Base-by-base conservation (phyloP, 768 basidiomycete genomes). In the Chalciporus chontae region DNA sequence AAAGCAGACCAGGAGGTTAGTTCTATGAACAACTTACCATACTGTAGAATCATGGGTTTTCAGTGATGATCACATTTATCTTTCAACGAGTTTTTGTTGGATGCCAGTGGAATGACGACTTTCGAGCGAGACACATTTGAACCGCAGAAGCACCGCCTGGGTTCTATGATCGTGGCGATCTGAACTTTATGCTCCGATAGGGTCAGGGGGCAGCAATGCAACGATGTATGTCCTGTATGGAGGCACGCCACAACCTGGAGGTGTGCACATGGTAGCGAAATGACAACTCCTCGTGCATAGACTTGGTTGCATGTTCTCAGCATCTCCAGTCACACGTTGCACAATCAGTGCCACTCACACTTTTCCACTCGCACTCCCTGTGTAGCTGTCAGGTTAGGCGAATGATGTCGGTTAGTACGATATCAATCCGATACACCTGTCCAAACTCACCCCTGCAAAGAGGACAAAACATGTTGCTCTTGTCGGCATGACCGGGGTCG, bases 401-500 rank as follows among this genome's bases (percentile, higher is more conserved):
- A n/a, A n/a, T n/a, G n/a, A 64, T 62, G 56, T 49, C 40, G 53
- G 61, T 62, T 10, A 51, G 61, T 50, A n/a, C 15, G 15, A 36
- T 17, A 11, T 19, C 11, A 13, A 37, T 32, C 40, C 11, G n/a
- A 4, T 17, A 26, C 2, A 10, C 18, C 23, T 5, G 10, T 41
- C 13, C 38, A 23, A 14, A 23, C 36, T 52, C 7, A 63, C 23
- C 11, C 11, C 21, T 23, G 13, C 26, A 5, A 53, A 59, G 57
- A 6, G 2, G 23, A 19, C 29, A 5, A 17, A 51, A 34, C 50
- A 63, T 34, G 45, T 64, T 18, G 62, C 64, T 27, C 29, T 64
- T 31, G 58, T 55, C 19, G 62, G 62, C 9, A 31, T 46, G 31
- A 63, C 62, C 13, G 62, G 62, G 2, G 63, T 51, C 39, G 62